phyloP scores from a whole-genome alignment of 352 stramenopile species.

The Globisporangium cylindrosporum region DNA sequence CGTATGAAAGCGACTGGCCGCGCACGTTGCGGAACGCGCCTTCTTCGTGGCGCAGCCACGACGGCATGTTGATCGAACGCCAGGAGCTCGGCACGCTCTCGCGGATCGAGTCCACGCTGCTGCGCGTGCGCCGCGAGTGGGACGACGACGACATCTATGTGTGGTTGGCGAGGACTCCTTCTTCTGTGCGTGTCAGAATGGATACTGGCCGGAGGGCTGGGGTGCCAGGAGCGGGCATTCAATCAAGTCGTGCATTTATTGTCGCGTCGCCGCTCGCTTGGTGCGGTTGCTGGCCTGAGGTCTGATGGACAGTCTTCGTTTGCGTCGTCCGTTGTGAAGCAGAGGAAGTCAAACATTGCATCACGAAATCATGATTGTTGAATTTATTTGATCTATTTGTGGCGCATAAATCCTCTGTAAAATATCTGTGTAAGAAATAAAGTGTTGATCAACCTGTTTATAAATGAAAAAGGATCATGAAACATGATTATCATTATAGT shows the following conservation, averaged over 20 bases:
- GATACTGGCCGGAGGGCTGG: neutral
- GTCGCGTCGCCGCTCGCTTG: too few relatives aligned
- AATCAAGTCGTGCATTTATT: too few relatives aligned
- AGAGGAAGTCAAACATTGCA: too few relatives aligned
- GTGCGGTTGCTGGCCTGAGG: too few relatives aligned
- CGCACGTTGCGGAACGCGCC: conserved; percentile 11
- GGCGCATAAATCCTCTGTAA: too few relatives aligned
- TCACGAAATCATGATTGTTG: too few relatives aligned
- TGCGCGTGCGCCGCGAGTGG: neutral
- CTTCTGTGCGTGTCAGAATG: neutral
- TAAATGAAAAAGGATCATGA: too few relatives aligned
- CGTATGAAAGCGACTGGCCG: conserved; percentile 17
- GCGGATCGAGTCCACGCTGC: conserved; percentile 4
- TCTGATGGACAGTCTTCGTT: too few relatives aligned
- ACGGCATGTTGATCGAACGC: conserved; percentile 6
- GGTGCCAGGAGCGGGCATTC: neutral
- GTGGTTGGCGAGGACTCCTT: neutral
- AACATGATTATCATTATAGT: neutral
- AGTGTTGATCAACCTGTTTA: neutral
- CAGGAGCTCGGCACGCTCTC: conserved; percentile 10
- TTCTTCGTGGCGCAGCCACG: conserved; percentile 4
- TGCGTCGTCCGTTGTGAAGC: too few relatives aligned
- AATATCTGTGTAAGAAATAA: too few relatives aligned
- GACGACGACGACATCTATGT: neutral
- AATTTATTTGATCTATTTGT: too few relatives aligned